These are phyloP conservation scores for Karstenula rhodostoma DNA, from an alignment of 2,329 filamentous ascomycete species.

Conservation along the genomic window DNA sequence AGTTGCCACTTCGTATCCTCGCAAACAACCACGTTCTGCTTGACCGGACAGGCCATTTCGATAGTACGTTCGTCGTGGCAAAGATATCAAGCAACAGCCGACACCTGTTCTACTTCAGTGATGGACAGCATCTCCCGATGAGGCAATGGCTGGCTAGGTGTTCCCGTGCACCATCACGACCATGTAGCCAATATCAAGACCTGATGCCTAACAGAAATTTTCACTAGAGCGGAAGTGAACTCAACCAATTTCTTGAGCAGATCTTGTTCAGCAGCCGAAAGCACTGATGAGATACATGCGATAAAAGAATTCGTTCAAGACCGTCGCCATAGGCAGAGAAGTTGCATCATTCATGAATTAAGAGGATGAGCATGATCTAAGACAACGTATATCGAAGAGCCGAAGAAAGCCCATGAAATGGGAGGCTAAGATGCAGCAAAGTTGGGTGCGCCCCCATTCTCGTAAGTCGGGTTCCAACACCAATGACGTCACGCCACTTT, in stretches of 20 bases:
- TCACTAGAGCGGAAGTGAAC: not conserved
- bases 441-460: slow-evolving; percentile 10
- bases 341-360: not conserved
- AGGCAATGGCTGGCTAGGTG: too few relatives aligned
- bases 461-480: slow-evolving; percentile 12
- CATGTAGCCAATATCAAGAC: too few relatives aligned
- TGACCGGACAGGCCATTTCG: not conserved
- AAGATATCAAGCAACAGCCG: not conserved
- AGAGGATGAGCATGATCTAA: not conserved
- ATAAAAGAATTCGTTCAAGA: not conserved
- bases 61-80: not conserved
- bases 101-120: not conserved
- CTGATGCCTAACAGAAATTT: not conserved
- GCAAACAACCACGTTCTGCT: not conserved
- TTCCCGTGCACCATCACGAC: too few relatives aligned
- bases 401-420: not conserved
- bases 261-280: not conserved
- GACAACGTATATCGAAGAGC: too few relatives aligned
- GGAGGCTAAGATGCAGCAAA: slow-evolving; percentile 1
- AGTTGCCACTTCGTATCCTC: not conserved
- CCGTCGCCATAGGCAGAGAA: not conserved
- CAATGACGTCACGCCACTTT: slow-evolving; percentile 2
- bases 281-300: not conserved
- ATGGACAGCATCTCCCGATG: not conserved
- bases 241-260: not conserved